phyloP scores from a whole-genome alignment of 371 early-diverging fungal genomes.

The Coemansia sp. region DNA sequence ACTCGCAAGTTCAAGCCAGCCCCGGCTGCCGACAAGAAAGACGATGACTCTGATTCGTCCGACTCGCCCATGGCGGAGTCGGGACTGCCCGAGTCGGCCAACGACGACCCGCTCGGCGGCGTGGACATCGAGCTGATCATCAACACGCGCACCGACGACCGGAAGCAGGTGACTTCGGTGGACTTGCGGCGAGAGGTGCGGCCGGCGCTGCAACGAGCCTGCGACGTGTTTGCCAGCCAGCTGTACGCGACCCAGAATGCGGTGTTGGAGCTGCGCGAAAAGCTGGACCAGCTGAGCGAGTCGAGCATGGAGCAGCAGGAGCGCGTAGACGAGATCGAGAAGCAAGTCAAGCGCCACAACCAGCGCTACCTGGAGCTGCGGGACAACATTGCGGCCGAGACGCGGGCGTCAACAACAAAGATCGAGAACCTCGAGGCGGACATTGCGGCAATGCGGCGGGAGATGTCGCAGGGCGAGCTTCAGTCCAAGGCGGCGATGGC shows the following conservation, averaged over 20 bases:
- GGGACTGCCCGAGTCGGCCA: slow-evolving; percentile 22
- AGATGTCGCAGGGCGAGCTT: slow-evolving; percentile 44
- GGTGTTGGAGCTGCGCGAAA: slow-evolving; percentile 43
- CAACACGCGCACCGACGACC: slow-evolving; percentile 36
- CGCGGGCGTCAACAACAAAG: slow-evolving; percentile 35
- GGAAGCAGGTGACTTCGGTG: slow-evolving; percentile 34
- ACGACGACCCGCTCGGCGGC: slow-evolving; percentile 38
- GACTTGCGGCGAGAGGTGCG: slow-evolving; percentile 45
- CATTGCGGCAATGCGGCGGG: slow-evolving; percentile 47
- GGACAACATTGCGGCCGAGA: slow-evolving; percentile 33
- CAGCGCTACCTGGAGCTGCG: slow-evolving; percentile 47
- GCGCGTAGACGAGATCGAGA: slow-evolving; percentile 47
- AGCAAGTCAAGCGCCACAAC: slow-evolving; percentile 45
- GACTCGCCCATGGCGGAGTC: slow-evolving; percentile 11
- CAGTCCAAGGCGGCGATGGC: slow-evolving; percentile 44
- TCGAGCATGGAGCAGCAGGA: slow-evolving; percentile 45
- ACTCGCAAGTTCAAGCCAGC: slow-evolving; percentile 13
- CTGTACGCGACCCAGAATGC: slow-evolving; percentile 46
- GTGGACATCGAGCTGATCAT: slow-evolving; percentile 36
- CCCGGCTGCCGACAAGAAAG: not conserved
- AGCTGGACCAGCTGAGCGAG: slow-evolving; percentile 42
- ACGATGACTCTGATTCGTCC: slow-evolving; percentile 6
- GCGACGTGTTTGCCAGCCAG: slow-evolving; percentile 44
- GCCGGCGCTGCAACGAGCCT: slow-evolving; percentile 42
- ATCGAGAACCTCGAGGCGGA: slow-evolving; percentile 49